Base-by-base conservation (phyloP, 441 rosid genomes). In the Mallotus repandus region DNA sequence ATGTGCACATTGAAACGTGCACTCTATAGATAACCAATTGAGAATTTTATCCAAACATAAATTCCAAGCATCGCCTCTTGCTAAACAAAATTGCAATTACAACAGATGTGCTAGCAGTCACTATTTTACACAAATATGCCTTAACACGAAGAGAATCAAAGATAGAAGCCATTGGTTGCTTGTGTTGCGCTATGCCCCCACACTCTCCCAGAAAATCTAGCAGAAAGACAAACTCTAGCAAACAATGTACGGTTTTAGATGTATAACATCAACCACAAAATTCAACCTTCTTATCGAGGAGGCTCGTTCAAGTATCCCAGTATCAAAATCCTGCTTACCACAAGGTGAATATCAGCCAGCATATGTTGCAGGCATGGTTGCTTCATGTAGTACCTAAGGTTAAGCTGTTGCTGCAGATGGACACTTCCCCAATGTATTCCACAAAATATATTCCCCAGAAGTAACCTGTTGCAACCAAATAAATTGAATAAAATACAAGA, bases 381-480 rank as follows among this genome's bases (percentile, higher is more conserved):
- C 63, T 50, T 13, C 15, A 43, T 49, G 22, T 22, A 66, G 70
- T 60, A 71, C 49, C 55, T 57, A 74, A 18, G 60, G 58, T 78
- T 76, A 82, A 72, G 89, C 80, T 19, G 68, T 69, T 41, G 87
- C 92, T 65, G 93, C 90, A 56, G 93, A 86, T 35, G 99, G 97
- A 80, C 97, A 94, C 63, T 91, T 88, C 75, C 99, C 99, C 74
- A 93, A 76, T 48, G 99, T 96, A 81, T 93, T 93, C 99, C 98
- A 96, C 80, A 96, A 72, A 74, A 93, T 91, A 79, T 96, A 96
- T 70, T 96, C 95, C 63, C 98, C 97, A 16, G 93, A 90, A 45
- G 80, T 84, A 68, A 87, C 94, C 98, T 95, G 88, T 74, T n/a
- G 43, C 21, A 66, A 72, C 57, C 56, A 77, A 75, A 58, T 55